A percentile compares a stretch with the other conserved stretches of the same genome.
These are phyloP conservation scores for Dovyalis caffra DNA, from an alignment of 345 rosid species.

Conservation along the genomic window DNA sequence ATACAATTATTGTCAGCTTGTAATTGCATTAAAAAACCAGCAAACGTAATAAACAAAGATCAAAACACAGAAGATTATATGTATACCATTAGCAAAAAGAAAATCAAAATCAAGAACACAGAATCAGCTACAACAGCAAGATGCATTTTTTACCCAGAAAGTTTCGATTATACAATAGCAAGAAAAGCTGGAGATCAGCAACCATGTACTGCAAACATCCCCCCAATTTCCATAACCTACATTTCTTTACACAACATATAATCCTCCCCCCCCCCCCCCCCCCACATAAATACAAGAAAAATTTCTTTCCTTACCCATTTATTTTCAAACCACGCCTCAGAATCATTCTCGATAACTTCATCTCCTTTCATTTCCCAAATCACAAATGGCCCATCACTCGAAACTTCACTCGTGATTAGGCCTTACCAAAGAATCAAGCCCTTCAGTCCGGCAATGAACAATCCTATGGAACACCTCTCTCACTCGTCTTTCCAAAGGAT, in stretches of 20 bases:
- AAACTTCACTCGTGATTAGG: slow-evolving; percentile 9
- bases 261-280: slow-evolving; percentile 16
- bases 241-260: slow-evolving; percentile 49
- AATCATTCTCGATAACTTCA: neutral
- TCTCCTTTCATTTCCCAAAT: slow-evolving; percentile 12
- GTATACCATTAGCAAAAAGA: slow-evolving; percentile 10
- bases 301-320: slow-evolving; percentile 24
- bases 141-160: slow-evolving; percentile 38
- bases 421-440: slow-evolving; percentile 64
- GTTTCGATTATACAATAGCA: slow-evolving; percentile 37
- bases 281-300: slow-evolving; percentile 31
- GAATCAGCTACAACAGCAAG: slow-evolving; percentile 37
- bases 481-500: slow-evolving; percentile 80
- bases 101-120: slow-evolving; percentile 12
- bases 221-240: slow-evolving; percentile 35
- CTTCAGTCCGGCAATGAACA: slow-evolving; percentile 75
- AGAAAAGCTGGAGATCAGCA: slow-evolving; percentile 40
- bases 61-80: slow-evolving; percentile 8
- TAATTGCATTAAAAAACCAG: neutral
- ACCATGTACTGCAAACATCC: slow-evolving; percentile 10
- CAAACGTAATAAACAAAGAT: neutral
- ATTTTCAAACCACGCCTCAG: slow-evolving; percentile 15
- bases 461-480: slow-evolving; percentile 83
- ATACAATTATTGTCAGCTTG: neutral
- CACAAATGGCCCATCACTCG: neutral